Evolutionary conservation across 345 rosid genomes (phyloP), one percentile per base, ranked within the genome.

Genomic region (Erucastrum elatum): DNA sequence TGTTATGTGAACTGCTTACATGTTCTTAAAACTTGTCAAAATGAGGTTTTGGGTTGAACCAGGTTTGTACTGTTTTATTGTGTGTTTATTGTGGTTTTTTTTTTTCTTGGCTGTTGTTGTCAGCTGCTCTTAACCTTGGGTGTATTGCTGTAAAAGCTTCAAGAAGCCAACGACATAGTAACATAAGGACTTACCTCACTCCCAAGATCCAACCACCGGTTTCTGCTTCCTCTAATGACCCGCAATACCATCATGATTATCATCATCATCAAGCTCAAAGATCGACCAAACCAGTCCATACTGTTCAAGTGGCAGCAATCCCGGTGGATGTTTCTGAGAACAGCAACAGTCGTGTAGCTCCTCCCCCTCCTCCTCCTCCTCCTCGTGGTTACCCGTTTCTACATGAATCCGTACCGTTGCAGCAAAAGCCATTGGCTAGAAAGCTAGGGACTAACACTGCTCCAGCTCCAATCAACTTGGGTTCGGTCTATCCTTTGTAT

Each of bases 111-210:
- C 49, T 41, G 49, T 2, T 75, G 1, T 1, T 71, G 1, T 66
- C 83, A 95, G 99, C 99, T 77, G 98, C 97, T 44, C 93, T 93
- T 78, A 93, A 87, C 81, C 82, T 95, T 82, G 99, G 99, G 51
- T 95, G 99, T 75, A 75, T 90, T 83, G 91, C 94, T 0, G 97
- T 91, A 69, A 86, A 90, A 87, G 96, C 99, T 84, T 91, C 98
- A 4, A 91, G 99, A 87, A 93, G 99, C 84, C 96, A 95, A 86
- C 86, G 99, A 29, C 97, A 95, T 78, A 86, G 80, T 76, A 89
- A 86, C 84, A 89, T 89, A 60, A 89, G 98, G 89, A 87, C 83
- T 74, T 95, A 95, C 82, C 97, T 93, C 31, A 76, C 84, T 70
- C 90, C 93, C 10, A 89, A 87, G 85, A 53, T 84, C 37, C 93